phyloP scores from a whole-genome alignment of 345 rosid species.

The Citrus sinensis region DVS_A1.0 CM039163.1:42756001-42756500 shows the following conservation, averaged over 20 bases:
- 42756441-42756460: not conserved
- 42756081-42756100: not conserved
- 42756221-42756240: not conserved
- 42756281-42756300: not conserved
- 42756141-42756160: not conserved
- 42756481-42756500: not conserved
- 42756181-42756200: not conserved
- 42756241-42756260: not conserved
- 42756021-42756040: not conserved
- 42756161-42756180: not conserved
- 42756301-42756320: not conserved
- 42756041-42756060: not conserved
- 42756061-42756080: not conserved
- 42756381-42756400: not conserved
- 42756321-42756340: not conserved
- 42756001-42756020: not conserved
- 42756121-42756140: not conserved
- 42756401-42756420: not conserved
- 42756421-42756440: not conserved
- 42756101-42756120: not conserved
- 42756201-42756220: not conserved
- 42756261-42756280: not conserved
- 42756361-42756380: not conserved
- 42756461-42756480: not conserved
- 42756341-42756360: not conserved